These are phyloP conservation scores for Chlorokybus atmophyticus DNA, from an alignment of 139 green algal species.

Conservation along the genomic window DNA sequence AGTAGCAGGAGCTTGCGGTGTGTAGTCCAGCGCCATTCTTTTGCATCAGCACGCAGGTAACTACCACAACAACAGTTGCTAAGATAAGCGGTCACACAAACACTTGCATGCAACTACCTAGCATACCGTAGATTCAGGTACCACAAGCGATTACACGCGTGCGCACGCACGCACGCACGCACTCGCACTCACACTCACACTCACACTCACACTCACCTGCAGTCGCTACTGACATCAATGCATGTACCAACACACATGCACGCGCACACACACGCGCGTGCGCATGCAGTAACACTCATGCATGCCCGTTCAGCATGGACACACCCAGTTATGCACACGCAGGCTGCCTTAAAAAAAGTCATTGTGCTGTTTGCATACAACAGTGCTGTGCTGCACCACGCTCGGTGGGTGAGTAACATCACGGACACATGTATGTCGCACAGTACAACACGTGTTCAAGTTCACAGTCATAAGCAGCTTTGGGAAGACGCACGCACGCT, in stretches of 20 bases:
- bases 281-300: too few relatives aligned
- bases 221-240: background rate
- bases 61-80: too few relatives aligned
- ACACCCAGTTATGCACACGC: background rate
- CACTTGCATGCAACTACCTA: too few relatives aligned
- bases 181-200: too few relatives aligned
- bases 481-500: constrained; percentile 14
- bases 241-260: background rate
- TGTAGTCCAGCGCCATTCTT: constrained; percentile 67
- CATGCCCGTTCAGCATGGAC: too few relatives aligned
- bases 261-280: too few relatives aligned
- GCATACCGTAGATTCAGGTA: constrained; percentile 21
- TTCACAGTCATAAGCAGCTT: background rate
- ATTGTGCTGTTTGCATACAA: background rate
- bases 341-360: background rate
- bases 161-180: too few relatives aligned
- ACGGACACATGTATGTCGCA: background rate
- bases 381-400: background rate
- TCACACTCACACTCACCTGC: too few relatives aligned
- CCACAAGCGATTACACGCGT: too few relatives aligned
- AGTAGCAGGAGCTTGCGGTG: constrained; percentile 54
- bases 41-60: constrained; percentile 39
- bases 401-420: background rate
- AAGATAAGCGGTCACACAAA: too few relatives aligned
- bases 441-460: background rate